phyloP scores from a whole-genome alignment of 1,284 basidiomycete species.

The Amylostereum chailletii region DNA sequence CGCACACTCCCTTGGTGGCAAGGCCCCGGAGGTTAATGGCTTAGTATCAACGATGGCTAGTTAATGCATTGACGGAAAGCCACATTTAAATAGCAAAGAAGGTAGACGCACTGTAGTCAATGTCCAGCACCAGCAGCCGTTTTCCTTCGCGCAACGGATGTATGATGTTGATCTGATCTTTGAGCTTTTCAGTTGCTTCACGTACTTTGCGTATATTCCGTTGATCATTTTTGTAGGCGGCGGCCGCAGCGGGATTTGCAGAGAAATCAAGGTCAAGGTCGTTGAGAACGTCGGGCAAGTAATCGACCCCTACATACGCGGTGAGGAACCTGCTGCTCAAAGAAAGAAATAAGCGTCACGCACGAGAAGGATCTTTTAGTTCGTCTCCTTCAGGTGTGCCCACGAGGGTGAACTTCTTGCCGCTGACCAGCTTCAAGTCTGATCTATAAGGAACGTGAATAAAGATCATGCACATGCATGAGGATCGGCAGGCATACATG shows the following conservation, averaged over 20 bases:
- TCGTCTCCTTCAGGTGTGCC: slow-evolving; percentile 80
- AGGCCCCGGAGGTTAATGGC: slow-evolving; percentile 66
- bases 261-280: slow-evolving; percentile 76
- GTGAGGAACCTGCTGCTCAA: slow-evolving; percentile 5
- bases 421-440: slow-evolving; percentile 47
- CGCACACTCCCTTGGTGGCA: slow-evolving; percentile 75
- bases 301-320: slow-evolving; percentile 42
- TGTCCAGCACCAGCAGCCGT: slow-evolving; percentile 75
- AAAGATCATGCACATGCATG: background rate
- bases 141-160: slow-evolving; percentile 71
- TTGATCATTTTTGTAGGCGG: slow-evolving; percentile 59
- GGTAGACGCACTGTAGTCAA: slow-evolving; percentile 69
- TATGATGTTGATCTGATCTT: slow-evolving; percentile 59
- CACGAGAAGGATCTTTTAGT: slow-evolving; percentile 66
- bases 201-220: slow-evolving; percentile 73
- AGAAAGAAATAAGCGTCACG: slow-evolving; percentile 8
- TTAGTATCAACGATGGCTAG: slow-evolving; percentile 76
- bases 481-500: slow-evolving; percentile 32
- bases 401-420: slow-evolving; percentile 73
- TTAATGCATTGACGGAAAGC: background rate
- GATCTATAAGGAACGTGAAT: slow-evolving; percentile 26
- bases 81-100: background rate
- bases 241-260: slow-evolving; percentile 45
- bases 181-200: slow-evolving; percentile 59
- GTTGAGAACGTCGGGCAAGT: slow-evolving; percentile 67